These are phyloP conservation scores for Coix lacrymajobi DNA, from an alignment of 176 grass and related monocot genomes.

Conservation along the genomic window DNA sequence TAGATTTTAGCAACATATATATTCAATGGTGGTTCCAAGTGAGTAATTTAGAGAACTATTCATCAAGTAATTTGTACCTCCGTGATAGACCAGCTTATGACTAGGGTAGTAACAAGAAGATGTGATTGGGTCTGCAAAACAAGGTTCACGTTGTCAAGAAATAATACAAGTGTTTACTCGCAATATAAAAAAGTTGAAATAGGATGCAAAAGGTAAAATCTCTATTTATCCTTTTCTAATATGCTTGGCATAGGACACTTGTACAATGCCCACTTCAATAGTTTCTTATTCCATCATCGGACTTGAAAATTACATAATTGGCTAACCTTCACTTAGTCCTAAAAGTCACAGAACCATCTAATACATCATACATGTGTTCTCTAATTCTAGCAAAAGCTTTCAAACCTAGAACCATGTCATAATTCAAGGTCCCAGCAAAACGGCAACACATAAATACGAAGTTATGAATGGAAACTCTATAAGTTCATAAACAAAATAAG, in stretches of 20 bases:
- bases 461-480: not conserved
- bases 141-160: slow-evolving; percentile 12
- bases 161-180: not conserved
- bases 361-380: not conserved
- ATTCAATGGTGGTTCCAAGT: not conserved
- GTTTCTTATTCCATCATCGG: not conserved
- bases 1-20: not conserved
- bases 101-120: slow-evolving; percentile 68
- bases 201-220: not conserved
- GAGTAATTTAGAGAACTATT: not conserved
- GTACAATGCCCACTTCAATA: not conserved
- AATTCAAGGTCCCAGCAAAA: not conserved
- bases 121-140: slow-evolving; percentile 53
- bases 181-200: not conserved
- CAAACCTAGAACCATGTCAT: not conserved
- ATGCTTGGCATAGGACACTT: not conserved
- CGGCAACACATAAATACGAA: not conserved
- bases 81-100: slow-evolving; percentile 96
- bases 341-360: not conserved
- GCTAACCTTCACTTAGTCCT: not conserved
- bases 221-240: not conserved
- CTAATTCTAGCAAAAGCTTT: not conserved
- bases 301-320: not conserved
- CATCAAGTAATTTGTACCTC: slow-evolving; percentile 44
- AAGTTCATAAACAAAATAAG: not conserved